Base-by-base conservation (phyloP, 2,329 filamentous ascomycete genomes). In the Calonectria fujianensis region DNA sequence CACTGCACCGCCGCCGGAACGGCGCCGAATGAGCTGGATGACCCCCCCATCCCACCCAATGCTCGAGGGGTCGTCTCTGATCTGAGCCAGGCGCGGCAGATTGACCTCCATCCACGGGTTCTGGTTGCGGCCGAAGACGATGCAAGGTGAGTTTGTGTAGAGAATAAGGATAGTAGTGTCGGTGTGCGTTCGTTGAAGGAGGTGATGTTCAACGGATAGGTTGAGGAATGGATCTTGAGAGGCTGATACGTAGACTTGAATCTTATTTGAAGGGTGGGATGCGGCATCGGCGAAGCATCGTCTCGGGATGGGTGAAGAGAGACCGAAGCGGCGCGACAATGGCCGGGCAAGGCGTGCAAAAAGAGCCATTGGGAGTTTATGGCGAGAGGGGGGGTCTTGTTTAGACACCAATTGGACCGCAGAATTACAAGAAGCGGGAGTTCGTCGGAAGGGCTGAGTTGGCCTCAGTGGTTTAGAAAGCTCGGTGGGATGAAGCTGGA, bases 91-190 rank as follows among this genome's bases (percentile, higher is more conserved):
- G 1, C 91, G 88, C 50, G 86, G 86, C 11, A 98, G 89, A 83
- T 98, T 95, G 75, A 95, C 93, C 87, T 99, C 97, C 11, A 95
- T 89, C 97, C 96, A 99, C 69, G 97, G 97, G 84, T 99, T 99
- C 87, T 99, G 97, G 84, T 99, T 99, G 74, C 97, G 93, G 54
- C 97, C 97, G 79, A 99, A 93, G 82, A 99, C 93, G 74, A 99
- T 90, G 83, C 95, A 96, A 0, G 96, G 96, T 48, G 91, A 86
- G 86, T 99, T 98, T 80, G 92, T 91, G 87, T 98, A 99, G 66
- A 98, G 90, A 72, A 98, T 94, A 2, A 98, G 91, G 66, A 98
- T 86, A 18, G 91, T 93, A 16, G 95, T 95, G 74, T 94, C 91
- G 9, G 92, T 88, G 2, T 93, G 91, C 0, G 94, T 93, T 70